Percentiles rank a stretch among this genome's conserved stretches.
phyloP scores from a whole-genome alignment of 2,329 filamentous ascomycete species.

The Phaeosphaeriaceae sp. region DNA sequence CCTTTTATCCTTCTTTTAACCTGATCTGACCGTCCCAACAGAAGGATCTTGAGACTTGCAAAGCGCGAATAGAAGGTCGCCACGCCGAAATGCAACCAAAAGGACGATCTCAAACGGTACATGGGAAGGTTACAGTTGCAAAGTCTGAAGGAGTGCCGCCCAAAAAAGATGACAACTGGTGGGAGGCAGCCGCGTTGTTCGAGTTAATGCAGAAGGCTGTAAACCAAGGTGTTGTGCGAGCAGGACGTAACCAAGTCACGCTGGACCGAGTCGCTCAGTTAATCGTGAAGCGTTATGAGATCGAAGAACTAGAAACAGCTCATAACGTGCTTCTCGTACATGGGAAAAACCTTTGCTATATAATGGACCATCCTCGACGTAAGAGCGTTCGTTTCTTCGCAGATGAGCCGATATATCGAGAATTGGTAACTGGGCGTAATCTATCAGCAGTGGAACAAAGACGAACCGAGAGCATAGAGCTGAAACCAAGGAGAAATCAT shows the following conservation, averaged over 20 bases:
- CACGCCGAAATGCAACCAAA: conserved; percentile 20
- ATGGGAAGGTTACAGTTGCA: conserved; percentile 9
- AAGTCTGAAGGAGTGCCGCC: conserved; percentile 26
- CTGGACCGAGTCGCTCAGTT: conserved; percentile 42
- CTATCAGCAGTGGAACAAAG: conserved; percentile 39
- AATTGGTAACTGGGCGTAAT: conserved; percentile 33
- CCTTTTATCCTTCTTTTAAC: background rate
- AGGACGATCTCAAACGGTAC: conserved; percentile 8
- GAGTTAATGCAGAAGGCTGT: conserved; percentile 50
- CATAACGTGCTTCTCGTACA: conserved; percentile 44
- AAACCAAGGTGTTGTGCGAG: conserved; percentile 38
- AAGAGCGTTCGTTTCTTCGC: conserved; percentile 37
- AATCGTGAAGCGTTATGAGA: conserved; percentile 45
- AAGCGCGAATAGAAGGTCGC: conserved; percentile 40
- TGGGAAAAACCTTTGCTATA: conserved; percentile 45
- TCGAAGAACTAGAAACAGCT: conserved; percentile 43
- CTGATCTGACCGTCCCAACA: conserved; percentile 16
- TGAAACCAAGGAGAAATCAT: conserved; percentile 39
- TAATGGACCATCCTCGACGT: conserved; percentile 46
- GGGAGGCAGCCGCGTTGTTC: conserved; percentile 46
- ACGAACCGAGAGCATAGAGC: conserved; percentile 36
- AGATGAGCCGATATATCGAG: conserved; percentile 42
- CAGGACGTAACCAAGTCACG: conserved; percentile 40
- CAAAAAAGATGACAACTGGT: conserved; percentile 50
- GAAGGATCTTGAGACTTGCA: conserved; percentile 40